A percentile compares a stretch with the other conserved stretches of the same genome.
Conservation (phyloP, 768 basidiomycete genomes). For the Leccinum subtestaceum region DNA sequence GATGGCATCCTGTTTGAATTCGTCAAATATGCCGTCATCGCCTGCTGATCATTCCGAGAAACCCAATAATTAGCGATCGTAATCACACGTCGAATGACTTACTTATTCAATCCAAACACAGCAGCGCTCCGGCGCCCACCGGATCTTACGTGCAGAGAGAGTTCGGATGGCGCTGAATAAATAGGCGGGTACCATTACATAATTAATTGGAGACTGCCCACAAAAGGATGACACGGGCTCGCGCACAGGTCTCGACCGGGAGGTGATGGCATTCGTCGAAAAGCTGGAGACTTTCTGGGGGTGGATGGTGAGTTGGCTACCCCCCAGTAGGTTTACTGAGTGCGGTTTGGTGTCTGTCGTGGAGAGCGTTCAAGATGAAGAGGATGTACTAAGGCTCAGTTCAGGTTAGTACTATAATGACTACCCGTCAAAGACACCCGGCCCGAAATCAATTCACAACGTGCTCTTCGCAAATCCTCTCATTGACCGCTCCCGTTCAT, state of each 20-base stretch:
- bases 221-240: too few species aligned
- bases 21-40: too few species aligned
- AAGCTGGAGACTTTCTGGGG: slow-evolving; percentile 50
- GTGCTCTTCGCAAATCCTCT: slow-evolving; percentile 72
- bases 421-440: slow-evolving; percentile 26
- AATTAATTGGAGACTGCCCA: too few species aligned
- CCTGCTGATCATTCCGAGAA: too few species aligned
- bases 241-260: slow-evolving; percentile 32
- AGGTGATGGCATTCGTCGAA: slow-evolving; percentile 34
- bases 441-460: slow-evolving; percentile 72
- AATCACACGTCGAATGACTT: too few species aligned
- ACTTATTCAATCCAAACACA: too few species aligned
- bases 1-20: too few species aligned
- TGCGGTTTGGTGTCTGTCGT: slow-evolving; percentile 37
- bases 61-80: too few species aligned
- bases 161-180: too few species aligned
- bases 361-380: slow-evolving; percentile 28
- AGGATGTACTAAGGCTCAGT: background rate
- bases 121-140: too few species aligned
- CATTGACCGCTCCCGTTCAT: slow-evolving; percentile 75
- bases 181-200: too few species aligned
- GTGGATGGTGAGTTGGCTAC: slow-evolving; percentile 57
- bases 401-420: slow-evolving; percentile 25
- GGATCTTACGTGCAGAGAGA: too few species aligned
- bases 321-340: slow-evolving; percentile 50